Percentiles rank a stretch among this genome's conserved stretches.
Evolutionary conservation across 2,329 filamentous ascomycete species (phyloP).

Genomic region (Penicillium sp.): DNA sequence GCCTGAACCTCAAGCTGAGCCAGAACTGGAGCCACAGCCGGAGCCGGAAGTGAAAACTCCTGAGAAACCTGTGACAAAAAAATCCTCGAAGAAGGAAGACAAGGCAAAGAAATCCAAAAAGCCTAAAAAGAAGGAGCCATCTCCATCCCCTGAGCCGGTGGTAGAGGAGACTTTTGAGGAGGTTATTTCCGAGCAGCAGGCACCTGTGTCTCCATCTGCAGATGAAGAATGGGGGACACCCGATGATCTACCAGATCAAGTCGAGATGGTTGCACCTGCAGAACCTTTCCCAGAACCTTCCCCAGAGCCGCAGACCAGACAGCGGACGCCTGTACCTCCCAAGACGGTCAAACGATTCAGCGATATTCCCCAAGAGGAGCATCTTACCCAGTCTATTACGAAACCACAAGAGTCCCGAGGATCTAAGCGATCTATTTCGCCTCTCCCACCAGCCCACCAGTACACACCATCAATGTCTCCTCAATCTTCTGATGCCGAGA

Average conservation of each 20-base stretch:
- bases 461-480: constrained; percentile 65
- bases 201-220: constrained; percentile 7
- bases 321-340: constrained; percentile 32
- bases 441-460: constrained; percentile 35
- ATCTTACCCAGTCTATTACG: constrained; percentile 32
- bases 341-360: constrained; percentile 40
- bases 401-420: constrained; percentile 24
- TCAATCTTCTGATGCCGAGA: constrained; percentile 78
- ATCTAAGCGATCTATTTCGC: constrained; percentile 24
- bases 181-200: neutral
- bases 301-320: constrained; percentile 14
- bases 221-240: constrained; percentile 20
- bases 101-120: constrained; percentile 32
- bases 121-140: constrained; percentile 24
- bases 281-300: constrained; percentile 16
- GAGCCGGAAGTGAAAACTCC: constrained; percentile 21
- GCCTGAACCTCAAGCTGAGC: constrained; percentile 13
- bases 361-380: constrained; percentile 38
- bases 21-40: constrained; percentile 27
- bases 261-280: constrained; percentile 17
- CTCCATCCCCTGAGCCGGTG: constrained; percentile 9
- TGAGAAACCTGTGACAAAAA: constrained; percentile 25
- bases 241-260: constrained; percentile 21
- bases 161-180: constrained; percentile 4
- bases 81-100: constrained; percentile 29